phyloP scores from a whole-genome alignment of 352 stramenopile genomes.

The Elongisporangium prolatum region DNA sequence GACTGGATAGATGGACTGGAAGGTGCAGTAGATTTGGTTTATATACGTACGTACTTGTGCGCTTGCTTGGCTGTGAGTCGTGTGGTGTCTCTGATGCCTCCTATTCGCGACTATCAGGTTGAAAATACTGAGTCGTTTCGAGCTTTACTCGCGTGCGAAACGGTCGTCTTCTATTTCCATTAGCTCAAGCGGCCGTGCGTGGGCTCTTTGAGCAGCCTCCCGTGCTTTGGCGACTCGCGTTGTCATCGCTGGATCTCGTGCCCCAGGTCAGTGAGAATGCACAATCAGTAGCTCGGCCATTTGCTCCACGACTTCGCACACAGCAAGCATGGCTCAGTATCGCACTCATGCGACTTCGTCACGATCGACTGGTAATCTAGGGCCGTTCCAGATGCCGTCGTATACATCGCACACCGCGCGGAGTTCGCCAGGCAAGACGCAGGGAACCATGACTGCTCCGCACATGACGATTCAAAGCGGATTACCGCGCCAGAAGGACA shows the following conservation, averaged over 20 bases:
- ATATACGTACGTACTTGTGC: neutral
- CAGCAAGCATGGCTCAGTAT: conserved; percentile 3
- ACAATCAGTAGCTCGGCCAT: neutral
- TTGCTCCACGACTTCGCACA: neutral
- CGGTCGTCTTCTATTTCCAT: neutral
- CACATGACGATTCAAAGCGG: neutral
- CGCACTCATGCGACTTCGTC: neutral
- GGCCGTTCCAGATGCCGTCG: conserved; percentile 34
- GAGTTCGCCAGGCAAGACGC: conserved; percentile 15
- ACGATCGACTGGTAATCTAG: neutral
- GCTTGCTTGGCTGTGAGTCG: too few species aligned
- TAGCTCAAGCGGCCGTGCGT: neutral
- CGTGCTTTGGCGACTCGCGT: neutral
- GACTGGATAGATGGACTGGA: neutral
- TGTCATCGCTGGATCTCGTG: too few species aligned
- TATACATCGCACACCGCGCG: conserved; percentile 38
- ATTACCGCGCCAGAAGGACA: conserved; percentile 24
- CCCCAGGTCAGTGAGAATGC: conserved; percentile 1
- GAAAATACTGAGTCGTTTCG: neutral
- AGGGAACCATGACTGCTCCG: neutral
- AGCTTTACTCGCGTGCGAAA: neutral
- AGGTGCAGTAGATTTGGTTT: neutral
- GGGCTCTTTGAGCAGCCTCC: neutral
- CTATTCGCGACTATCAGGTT: too few species aligned
- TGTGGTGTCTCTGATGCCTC: too few species aligned